Evolutionary conservation across 768 basidiomycete species (phyloP).

Genomic region (Pulveroboletus ravenelii): DNA sequence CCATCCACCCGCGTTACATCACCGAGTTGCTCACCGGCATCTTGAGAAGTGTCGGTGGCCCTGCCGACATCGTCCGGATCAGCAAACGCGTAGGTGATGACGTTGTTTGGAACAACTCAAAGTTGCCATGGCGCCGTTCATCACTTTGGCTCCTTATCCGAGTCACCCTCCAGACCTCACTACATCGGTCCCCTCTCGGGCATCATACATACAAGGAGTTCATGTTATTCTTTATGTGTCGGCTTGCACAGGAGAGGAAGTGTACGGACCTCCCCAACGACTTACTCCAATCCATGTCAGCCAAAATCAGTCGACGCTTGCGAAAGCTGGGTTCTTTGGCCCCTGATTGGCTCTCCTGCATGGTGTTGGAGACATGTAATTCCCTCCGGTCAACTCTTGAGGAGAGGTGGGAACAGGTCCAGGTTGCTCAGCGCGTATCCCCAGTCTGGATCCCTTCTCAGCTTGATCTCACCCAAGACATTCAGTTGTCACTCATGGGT

Average conservation of each 20-base stretch:
- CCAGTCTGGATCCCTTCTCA: slow-evolving; percentile 1
- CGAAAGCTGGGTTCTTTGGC: slow-evolving; percentile 26
- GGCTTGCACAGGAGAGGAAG: neutral
- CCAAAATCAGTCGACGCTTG: slow-evolving; percentile 25
- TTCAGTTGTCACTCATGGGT: slow-evolving; percentile 29
- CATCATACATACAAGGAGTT: slow-evolving; percentile 42
- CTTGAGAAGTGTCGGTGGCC: slow-evolving; percentile 34
- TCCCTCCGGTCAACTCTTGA: slow-evolving; percentile 23
- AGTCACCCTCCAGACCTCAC: slow-evolving; percentile 32
- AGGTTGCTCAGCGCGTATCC: slow-evolving; percentile 21
- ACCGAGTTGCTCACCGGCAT: slow-evolving; percentile 47
- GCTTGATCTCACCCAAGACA: slow-evolving; percentile 30
- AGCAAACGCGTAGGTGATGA: no score
- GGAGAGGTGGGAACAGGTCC: slow-evolving; percentile 35
- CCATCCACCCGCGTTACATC: slow-evolving; percentile 43
- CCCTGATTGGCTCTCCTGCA: slow-evolving; percentile 14
- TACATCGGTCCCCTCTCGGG: slow-evolving; percentile 8
- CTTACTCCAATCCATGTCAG: slow-evolving; percentile 26
- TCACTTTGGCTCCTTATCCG: slow-evolving; percentile 33
- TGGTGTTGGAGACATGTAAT: slow-evolving; percentile 6
- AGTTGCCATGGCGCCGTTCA: no score
- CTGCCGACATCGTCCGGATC: slow-evolving; percentile 16
- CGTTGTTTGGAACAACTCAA: no score
- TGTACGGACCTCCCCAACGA: slow-evolving; percentile 19
- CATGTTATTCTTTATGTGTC: slow-evolving; percentile 37